Evolutionary conservation across 108 stramenopile genomes (phyloP).

Genomic region (Fragilariopsis cylindrus): DNA sequence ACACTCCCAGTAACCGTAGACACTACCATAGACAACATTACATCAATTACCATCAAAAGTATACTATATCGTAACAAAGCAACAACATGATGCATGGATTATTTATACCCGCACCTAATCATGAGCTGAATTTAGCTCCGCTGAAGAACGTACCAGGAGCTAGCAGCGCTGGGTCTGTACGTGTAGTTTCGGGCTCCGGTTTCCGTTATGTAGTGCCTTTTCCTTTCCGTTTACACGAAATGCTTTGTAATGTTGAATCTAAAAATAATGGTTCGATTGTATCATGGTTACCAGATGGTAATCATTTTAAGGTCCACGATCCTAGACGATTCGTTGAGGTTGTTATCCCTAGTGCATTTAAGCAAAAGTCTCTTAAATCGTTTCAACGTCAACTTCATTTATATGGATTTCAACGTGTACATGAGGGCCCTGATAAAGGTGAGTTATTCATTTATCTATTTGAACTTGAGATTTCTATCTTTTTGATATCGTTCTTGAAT

Average conservation of each 20-base stretch:
- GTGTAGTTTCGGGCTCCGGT: constrained; percentile 34
- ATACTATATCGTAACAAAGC: no score
- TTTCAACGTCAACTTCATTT: constrained; percentile 79
- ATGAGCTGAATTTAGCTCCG: background rate
- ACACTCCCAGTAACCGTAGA: no score
- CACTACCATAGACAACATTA: no score
- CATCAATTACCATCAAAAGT: no score
- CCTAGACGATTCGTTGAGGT: constrained; percentile 53
- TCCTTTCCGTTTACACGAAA: constrained; percentile 51
- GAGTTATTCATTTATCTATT: background rate
- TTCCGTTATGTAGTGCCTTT: constrained; percentile 39
- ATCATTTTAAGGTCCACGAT: constrained; percentile 60
- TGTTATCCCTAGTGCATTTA: constrained; percentile 57
- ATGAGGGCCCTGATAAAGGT: constrained; percentile 31
- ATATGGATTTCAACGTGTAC: constrained; percentile 61
- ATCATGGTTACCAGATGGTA: constrained; percentile 69
- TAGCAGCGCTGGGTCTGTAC: constrained; percentile 20
- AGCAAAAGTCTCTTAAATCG: constrained; percentile 51
- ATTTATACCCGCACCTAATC: no score
- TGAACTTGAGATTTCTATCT: background rate
- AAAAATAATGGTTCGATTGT: constrained; percentile 48
- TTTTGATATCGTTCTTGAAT: background rate
- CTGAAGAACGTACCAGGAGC: background rate
- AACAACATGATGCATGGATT: no score
- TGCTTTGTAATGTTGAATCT: constrained; percentile 49